phyloP scores from a whole-genome alignment of 169 alveolate genomes.

The Plasmodium blacklocki region DNA sequence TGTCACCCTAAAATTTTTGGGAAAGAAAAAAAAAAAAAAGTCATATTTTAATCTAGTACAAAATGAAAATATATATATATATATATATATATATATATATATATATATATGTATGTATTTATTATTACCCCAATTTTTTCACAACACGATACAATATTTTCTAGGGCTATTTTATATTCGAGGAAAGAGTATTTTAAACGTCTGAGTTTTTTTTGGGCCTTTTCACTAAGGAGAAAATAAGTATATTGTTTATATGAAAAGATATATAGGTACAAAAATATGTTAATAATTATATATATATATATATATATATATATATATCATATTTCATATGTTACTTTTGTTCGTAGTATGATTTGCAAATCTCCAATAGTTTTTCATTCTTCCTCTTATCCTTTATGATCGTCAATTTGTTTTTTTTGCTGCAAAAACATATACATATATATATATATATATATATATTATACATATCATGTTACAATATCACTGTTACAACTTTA shows the following conservation, averaged over 20 bases:
- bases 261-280: no score
- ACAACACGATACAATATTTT: conserved; percentile 67
- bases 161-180: conserved; percentile 65
- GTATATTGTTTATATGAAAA: no score
- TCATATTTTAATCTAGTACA: no score
- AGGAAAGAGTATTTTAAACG: conserved; percentile 45
- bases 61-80: background rate
- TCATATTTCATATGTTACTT: background rate
- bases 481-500: background rate
- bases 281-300: no score
- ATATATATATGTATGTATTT: background rate
- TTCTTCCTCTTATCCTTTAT: conserved; percentile 30
- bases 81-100: background rate
- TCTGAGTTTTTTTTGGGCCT: conserved; percentile 26
- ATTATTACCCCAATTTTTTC: conserved; percentile 66
- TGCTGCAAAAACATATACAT: conserved; percentile 12
- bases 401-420: conserved; percentile 19
- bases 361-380: conserved; percentile 29
- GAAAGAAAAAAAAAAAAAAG: background rate
- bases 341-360: conserved; percentile 43
- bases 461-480: background rate
- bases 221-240: conserved; percentile 25
- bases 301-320: no score
- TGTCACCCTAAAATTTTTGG: conserved; percentile 39
- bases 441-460: background rate